phyloP scores from a whole-genome alignment of 371 early-diverging fungal genomes.

The Batrachochytrium dendrobatidis region DNA sequence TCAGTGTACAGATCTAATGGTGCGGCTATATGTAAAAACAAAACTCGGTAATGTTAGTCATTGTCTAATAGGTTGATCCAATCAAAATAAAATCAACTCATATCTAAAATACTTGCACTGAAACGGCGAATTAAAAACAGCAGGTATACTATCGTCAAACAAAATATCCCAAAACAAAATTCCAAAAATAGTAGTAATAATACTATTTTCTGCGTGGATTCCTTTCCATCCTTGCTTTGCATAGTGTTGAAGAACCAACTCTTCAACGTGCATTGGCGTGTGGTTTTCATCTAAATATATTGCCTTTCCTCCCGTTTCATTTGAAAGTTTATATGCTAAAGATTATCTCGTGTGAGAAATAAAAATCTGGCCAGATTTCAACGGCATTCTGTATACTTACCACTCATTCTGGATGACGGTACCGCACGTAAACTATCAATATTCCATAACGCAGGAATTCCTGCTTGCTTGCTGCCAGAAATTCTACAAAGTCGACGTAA shows the following conservation, averaged over 20 bases:
- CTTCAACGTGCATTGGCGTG: slow-evolving; percentile 16
- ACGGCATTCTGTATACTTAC: no score
- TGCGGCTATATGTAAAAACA: slow-evolving; percentile 11
- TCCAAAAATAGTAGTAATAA: slow-evolving; percentile 34
- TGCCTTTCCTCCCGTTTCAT: slow-evolving; percentile 14
- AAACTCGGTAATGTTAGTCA: background rate
- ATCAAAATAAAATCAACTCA: background rate
- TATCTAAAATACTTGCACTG: slow-evolving; percentile 9
- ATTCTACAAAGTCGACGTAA: background rate
- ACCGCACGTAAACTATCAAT: background rate
- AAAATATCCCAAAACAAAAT: slow-evolving; percentile 33
- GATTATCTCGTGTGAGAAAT: no score
- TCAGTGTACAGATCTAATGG: slow-evolving; percentile 33
- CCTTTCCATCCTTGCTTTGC: slow-evolving; percentile 24
- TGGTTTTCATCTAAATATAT: slow-evolving; percentile 9
- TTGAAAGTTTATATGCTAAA: slow-evolving; percentile 5
- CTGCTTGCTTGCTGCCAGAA: background rate
- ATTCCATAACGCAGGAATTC: background rate
- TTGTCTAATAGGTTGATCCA: background rate
- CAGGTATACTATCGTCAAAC: slow-evolving; percentile 28
- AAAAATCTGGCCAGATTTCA: no score
- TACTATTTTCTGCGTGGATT: slow-evolving; percentile 27
- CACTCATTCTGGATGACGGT: background rate
- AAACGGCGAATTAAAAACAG: slow-evolving; percentile 26
- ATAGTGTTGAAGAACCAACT: slow-evolving; percentile 18